A percentile compares a stretch with the other conserved stretches of the same genome.
Conservation (phyloP, 2,329 filamentous ascomycete species). For the Penicillium sp. region DNA sequence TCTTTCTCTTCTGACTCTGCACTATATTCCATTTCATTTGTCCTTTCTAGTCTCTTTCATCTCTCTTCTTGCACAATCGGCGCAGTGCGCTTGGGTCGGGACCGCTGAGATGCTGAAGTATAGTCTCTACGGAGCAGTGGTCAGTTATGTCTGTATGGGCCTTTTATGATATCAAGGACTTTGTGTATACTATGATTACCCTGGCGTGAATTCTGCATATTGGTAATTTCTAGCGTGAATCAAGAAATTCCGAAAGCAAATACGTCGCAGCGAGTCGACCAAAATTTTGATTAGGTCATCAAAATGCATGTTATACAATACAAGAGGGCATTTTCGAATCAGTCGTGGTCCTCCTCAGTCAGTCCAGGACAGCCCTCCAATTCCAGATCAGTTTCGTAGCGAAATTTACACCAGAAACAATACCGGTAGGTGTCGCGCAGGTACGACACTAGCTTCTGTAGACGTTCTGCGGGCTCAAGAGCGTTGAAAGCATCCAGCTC, state of each 20-base stretch:
- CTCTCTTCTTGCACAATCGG: constrained; percentile 8
- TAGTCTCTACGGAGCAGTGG: constrained; percentile 1
- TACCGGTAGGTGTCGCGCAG: constrained; percentile 72
- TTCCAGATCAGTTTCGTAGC: constrained; percentile 61
- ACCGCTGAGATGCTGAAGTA: neutral
- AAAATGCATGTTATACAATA: neutral
- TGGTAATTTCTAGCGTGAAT: neutral
- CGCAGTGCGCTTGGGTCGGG: constrained; percentile 10
- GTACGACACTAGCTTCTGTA: constrained; percentile 65
- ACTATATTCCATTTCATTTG: neutral
- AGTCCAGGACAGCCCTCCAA: constrained; percentile 89
- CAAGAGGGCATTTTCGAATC: constrained; percentile 27
- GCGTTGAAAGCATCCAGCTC: constrained; percentile 79
- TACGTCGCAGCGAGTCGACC: neutral
- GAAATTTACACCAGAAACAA: constrained; percentile 94
- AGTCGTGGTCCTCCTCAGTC: constrained; percentile 78
- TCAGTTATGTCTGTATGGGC: constrained; percentile 2
- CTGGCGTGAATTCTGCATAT: constrained; percentile 10
- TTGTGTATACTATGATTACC: constrained; percentile 21
- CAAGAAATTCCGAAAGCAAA: constrained; percentile 3
- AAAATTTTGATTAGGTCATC: neutral
- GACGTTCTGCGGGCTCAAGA: constrained; percentile 62
- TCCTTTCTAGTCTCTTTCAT: constrained; percentile 3
- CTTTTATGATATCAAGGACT: constrained; percentile 24
- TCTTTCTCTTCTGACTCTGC: constrained; percentile 1